A percentile compares a stretch with the other conserved stretches of the same genome.
These are phyloP conservation scores for Stemphylium lycopersici DNA, from an alignment of 2,329 filamentous ascomycete species.

Conservation along the genomic window DNA sequence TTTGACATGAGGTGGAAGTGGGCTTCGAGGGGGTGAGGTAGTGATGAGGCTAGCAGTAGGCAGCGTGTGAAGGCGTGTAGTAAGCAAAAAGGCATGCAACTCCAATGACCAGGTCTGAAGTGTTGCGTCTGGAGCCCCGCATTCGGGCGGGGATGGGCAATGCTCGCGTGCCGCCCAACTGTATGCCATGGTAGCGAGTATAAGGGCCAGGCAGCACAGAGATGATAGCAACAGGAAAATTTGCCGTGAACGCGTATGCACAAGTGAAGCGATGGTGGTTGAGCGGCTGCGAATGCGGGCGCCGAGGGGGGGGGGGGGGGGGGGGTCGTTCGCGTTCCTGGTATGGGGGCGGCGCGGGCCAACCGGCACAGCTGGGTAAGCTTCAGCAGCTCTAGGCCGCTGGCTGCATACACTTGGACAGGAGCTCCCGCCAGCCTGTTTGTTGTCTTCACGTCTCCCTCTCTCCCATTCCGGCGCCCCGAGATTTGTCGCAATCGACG, in stretches of 20 bases:
- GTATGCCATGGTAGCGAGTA: slow-evolving; percentile 3
- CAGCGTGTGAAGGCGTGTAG: slow-evolving; percentile 6
- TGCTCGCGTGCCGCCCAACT: slow-evolving; percentile 10
- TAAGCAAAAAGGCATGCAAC: slow-evolving; percentile 8
- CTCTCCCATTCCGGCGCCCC: not conserved
- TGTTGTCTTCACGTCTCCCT: not conserved
- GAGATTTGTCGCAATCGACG: slow-evolving; percentile 1
- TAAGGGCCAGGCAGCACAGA: not conserved
- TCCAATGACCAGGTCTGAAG: slow-evolving; percentile 7
- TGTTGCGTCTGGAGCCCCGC: slow-evolving; percentile 21
- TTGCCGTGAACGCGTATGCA: not conserved
- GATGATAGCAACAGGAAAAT: not conserved
- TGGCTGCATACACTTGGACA: slow-evolving; percentile 16
- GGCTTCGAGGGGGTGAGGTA: not conserved
- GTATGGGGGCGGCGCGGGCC: slow-evolving; percentile 19
- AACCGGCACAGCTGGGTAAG: slow-evolving; percentile 20
- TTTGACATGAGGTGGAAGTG: slow-evolving; percentile 12
- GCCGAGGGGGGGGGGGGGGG: too few relatives aligned
- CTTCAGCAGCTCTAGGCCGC: slow-evolving; percentile 17
- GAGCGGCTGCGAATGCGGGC: not conserved
- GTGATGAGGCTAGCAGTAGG: not conserved
- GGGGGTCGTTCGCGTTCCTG: slow-evolving; percentile 11
- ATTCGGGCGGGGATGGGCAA: slow-evolving; percentile 14
- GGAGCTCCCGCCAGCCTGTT: slow-evolving; percentile 4
- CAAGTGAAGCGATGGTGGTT: slow-evolving; percentile 6